Percentiles rank a stretch among this genome's conserved stretches.
Evolutionary conservation across 192 early-diverging fungal genomes (phyloP).

Genomic region (Geranomyces michiganensis): DNA sequence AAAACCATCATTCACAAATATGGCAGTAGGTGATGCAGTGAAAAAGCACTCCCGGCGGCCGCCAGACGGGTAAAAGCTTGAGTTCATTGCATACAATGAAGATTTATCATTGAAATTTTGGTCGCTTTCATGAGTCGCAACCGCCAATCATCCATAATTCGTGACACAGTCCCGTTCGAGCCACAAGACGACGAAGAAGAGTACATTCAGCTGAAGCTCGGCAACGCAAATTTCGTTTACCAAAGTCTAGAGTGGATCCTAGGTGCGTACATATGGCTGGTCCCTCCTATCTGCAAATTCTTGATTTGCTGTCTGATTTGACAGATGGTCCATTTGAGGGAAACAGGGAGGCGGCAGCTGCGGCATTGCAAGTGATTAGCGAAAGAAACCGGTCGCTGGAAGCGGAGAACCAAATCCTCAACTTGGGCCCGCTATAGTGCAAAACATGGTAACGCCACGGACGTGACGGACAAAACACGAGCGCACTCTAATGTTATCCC

Average conservation of each 20-base stretch:
- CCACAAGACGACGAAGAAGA: neutral
- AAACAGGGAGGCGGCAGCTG: neutral
- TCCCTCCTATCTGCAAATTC: too few relatives aligned
- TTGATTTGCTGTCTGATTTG: too few relatives aligned
- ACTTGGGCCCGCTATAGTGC: constrained; percentile 37
- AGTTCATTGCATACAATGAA: neutral
- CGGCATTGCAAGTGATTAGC: constrained; percentile 25
- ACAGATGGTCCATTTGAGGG: constrained; percentile 8
- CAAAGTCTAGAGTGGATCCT: constrained; percentile 21
- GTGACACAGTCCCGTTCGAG: neutral
- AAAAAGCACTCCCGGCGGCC: neutral
- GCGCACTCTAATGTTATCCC: too few relatives aligned
- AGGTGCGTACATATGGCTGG: too few relatives aligned
- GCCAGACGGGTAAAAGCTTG: neutral
- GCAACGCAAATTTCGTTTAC: constrained; percentile 17
- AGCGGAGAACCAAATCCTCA: constrained; percentile 45
- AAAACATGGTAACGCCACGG: constrained; percentile 31
- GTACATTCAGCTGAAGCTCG: constrained; percentile 2
- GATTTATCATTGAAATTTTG: neutral
- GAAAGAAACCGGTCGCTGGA: constrained; percentile 42
- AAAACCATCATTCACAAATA: too few relatives aligned
- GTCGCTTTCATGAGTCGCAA: neutral
- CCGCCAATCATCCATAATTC: neutral
- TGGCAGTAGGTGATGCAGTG: neutral
- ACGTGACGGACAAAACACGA: neutral